A percentile compares a stretch with the other conserved stretches of the same genome.
phyloP scores from a whole-genome alignment of 192 early-diverging fungal species.

The Phycomyces nitens region DNA sequence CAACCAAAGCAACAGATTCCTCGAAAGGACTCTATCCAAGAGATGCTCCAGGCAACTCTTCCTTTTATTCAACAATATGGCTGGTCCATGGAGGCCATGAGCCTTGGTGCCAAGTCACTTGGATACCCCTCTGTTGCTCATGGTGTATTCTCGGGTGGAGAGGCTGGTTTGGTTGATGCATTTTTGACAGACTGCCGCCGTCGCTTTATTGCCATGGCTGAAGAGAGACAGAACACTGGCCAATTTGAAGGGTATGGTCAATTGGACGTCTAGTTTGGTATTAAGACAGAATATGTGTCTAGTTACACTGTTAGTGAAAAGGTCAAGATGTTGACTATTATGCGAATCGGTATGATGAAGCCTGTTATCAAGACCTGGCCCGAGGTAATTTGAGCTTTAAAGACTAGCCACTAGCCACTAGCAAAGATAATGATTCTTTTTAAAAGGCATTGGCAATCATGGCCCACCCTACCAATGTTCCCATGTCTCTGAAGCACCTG shows the following conservation, averaged over 20 bases:
- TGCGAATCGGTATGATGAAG: slow-evolving; percentile 65
- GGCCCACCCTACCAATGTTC: slow-evolving; percentile 75
- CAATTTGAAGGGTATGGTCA: slow-evolving; percentile 49
- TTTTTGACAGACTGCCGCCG: slow-evolving; percentile 65
- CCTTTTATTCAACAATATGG: slow-evolving; percentile 65
- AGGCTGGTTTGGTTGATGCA: slow-evolving; percentile 67
- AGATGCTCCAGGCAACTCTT: slow-evolving; percentile 58
- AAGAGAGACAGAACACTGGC: slow-evolving; percentile 52
- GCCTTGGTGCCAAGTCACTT: slow-evolving; percentile 57
- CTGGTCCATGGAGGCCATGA: slow-evolving; percentile 69
- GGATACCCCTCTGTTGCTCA: slow-evolving; percentile 72
- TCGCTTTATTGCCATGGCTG: slow-evolving; percentile 42
- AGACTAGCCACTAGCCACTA: background rate
- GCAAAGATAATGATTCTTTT: background rate
- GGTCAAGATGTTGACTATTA: slow-evolving; percentile 57
- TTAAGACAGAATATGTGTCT: background rate
- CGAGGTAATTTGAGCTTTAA: slow-evolving; percentile 56
- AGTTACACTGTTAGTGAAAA: slow-evolving; percentile 47
- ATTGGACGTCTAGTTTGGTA: too few relatives aligned
- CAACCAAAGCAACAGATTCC: background rate
- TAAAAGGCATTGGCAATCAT: slow-evolving; percentile 65
- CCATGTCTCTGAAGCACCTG: slow-evolving; percentile 66
- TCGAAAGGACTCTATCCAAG: background rate
- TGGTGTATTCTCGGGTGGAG: slow-evolving; percentile 63
- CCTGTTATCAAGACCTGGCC: slow-evolving; percentile 78